These are phyloP conservation scores for Closterium sp. DNA, from an alignment of 139 green algal genomes.

Conservation along the genomic window DNA sequence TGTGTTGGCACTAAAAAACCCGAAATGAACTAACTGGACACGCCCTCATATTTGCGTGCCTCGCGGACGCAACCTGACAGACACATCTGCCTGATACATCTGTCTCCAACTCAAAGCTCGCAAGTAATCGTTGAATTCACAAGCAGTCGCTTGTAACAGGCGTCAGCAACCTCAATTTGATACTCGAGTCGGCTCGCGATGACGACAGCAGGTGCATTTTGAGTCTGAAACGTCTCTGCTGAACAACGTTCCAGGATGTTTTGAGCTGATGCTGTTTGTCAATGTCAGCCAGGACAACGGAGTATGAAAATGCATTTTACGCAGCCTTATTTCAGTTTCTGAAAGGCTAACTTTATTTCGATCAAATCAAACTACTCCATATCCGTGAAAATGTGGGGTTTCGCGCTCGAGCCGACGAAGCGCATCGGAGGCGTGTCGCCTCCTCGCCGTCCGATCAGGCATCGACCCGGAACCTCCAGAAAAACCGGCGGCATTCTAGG, in stretches of 20 bases:
- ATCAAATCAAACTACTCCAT: neutral
- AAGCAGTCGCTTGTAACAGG: neutral
- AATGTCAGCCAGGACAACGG: neutral
- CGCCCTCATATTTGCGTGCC: no score
- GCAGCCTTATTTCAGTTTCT: neutral
- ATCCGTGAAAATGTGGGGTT: neutral
- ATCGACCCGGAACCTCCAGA: no score
- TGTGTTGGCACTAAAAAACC: no score
- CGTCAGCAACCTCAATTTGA: neutral
- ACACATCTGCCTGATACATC: no score
- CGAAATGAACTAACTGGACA: no score
- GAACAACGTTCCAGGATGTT: neutral
- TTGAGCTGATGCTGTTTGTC: neutral
- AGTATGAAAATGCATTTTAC: neutral
- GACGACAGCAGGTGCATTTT: neutral
- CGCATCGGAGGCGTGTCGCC: no score
- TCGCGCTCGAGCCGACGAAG: no score
- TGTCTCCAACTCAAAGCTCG: no score
- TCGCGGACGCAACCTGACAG: no score
- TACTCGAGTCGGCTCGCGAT: neutral
- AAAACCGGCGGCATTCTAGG: neutral
- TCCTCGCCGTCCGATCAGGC: no score
- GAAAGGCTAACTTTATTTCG: neutral
- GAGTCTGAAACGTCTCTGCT: neutral
- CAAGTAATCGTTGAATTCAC: no score